These are phyloP conservation scores for Candida tetrigidarum DNA, from an alignment of 1,139 yeast genomes.

Conservation along the genomic window DNA sequence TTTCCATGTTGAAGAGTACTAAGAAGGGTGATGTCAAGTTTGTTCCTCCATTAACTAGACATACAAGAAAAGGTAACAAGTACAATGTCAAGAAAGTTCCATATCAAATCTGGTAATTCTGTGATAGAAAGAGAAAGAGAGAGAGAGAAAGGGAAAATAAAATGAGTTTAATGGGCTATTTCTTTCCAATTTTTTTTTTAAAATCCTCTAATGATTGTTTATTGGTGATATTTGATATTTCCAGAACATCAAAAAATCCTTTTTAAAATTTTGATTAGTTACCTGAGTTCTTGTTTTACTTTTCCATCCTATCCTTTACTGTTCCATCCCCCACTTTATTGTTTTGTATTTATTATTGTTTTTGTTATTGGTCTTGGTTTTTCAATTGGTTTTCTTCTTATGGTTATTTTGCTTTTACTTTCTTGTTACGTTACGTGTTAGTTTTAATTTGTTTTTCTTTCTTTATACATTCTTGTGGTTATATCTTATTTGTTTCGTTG, in stretches of 20 bases:
- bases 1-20: slow-evolving; percentile 34
- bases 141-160: neutral
- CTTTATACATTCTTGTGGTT: no score
- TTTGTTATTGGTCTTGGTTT: neutral
- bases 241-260: neutral
- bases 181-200: neutral
- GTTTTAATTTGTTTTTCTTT: no score
- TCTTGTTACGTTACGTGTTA: no score
- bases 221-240: neutral
- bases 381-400: neutral
- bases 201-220: slow-evolving; percentile 1
- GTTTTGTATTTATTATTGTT: neutral
- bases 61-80: slow-evolving; percentile 27
- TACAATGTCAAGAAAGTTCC: slow-evolving; percentile 36
- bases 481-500: no score
- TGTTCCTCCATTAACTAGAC: slow-evolving; percentile 25
- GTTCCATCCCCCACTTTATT: neutral
- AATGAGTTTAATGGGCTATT: slow-evolving; percentile 5
- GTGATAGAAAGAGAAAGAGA: slow-evolving; percentile 8
- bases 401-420: neutral
- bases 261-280: neutral
- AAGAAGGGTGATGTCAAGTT: slow-evolving; percentile 18
- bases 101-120: slow-evolving; percentile 31
- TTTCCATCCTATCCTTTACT: neutral
- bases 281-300: neutral